Base-by-base conservation (phyloP, 31 red algal genomes). In the Endocladia muricata region DNA sequence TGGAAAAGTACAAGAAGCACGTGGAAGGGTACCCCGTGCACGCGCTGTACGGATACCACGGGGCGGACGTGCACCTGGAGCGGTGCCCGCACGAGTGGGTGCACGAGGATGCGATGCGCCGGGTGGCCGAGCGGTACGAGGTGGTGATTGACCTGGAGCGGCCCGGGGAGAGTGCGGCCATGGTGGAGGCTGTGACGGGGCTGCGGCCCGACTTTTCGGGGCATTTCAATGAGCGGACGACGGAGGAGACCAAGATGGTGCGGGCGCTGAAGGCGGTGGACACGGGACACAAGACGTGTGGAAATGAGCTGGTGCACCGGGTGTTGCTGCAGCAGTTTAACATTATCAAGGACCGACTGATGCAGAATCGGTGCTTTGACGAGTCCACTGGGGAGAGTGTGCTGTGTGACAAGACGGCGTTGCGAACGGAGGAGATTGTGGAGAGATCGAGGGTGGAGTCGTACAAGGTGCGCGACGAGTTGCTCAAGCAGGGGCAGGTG, bases 331-430 rank as follows among this genome's bases (percentile, higher is more conserved):
- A 34, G 77, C 77, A 80, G 41, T 80, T 80, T 32, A 69, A 80
- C 58, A 49, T 80, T 15, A 80, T 80, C 44, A 80, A 80, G 62
- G 62, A 80, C 33, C 77, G 77, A 6, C 38, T 80, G 2, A 69
- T 69, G 77, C 77, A 80, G 44, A 80, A 80, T 64, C 60, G 77
- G 21, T 80, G 77, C 61, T 80, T 69, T 25, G 39, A 61, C 42
- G 77, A 69, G 31, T 41, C 0, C 5, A 42, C 15, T 29, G 62
- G 41, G 11, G 37, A 49, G 32, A 44, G 2, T 9, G 29, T 15
- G 3, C 25, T 55, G 17, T 69, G 77, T 33, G 62, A 80, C 36
- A 63, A 32, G 41, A 37, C 47, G 30, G 32, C 41, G 58, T 47
- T 80, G 31, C 55, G 43, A 30, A 2, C 31, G 61, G 31, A 64